Percentiles rank a stretch among this genome's conserved stretches.
These are phyloP conservation scores for Cladorrhinum sp. DNA, from an alignment of 2,329 filamentous ascomycete genomes.

Conservation along the genomic window DNA sequence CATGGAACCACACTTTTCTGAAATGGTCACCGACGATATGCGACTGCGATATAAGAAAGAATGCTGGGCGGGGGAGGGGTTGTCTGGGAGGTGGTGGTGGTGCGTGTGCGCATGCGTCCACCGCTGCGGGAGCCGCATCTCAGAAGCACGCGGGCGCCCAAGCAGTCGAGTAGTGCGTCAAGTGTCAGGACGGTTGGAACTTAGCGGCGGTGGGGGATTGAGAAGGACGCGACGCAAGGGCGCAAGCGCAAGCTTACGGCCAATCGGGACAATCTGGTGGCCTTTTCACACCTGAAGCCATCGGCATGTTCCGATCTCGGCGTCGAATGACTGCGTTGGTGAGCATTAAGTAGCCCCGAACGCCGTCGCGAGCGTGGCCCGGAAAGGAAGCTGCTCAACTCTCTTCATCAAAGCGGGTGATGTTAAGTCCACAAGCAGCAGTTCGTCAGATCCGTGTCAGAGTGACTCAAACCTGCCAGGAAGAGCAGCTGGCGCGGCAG, in stretches of 20 bases:
- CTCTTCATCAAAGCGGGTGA: slow-evolving; percentile 12
- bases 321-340: not conserved
- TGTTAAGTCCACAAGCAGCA: slow-evolving; percentile 19
- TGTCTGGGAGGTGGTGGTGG: not conserved
- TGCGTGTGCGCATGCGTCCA: slow-evolving; percentile 1
- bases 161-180: no score
- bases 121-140: slow-evolving; percentile 16
- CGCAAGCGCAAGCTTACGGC: slow-evolving; percentile 19
- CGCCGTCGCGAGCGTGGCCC: not conserved
- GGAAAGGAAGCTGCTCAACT: slow-evolving; percentile 23
- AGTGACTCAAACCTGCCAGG: slow-evolving; percentile 11
- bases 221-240: slow-evolving; percentile 8
- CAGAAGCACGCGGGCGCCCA: not conserved
- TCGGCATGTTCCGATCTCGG: slow-evolving; percentile 28
- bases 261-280: slow-evolving; percentile 24
- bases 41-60: slow-evolving; percentile 12
- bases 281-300: slow-evolving; percentile 11
- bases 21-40: not conserved
- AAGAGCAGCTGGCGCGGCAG: slow-evolving; percentile 14
- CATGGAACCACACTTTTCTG: not conserved
- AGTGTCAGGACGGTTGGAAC: not conserved
- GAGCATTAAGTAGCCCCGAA: not conserved
- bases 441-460: slow-evolving; percentile 17
- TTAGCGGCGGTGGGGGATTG: slow-evolving; percentile 10
- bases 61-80: slow-evolving; percentile 3